These are phyloP conservation scores for Metarhizium rileyi DNA, from an alignment of 2,329 filamentous ascomycete species.

Conservation along the genomic window DNA sequence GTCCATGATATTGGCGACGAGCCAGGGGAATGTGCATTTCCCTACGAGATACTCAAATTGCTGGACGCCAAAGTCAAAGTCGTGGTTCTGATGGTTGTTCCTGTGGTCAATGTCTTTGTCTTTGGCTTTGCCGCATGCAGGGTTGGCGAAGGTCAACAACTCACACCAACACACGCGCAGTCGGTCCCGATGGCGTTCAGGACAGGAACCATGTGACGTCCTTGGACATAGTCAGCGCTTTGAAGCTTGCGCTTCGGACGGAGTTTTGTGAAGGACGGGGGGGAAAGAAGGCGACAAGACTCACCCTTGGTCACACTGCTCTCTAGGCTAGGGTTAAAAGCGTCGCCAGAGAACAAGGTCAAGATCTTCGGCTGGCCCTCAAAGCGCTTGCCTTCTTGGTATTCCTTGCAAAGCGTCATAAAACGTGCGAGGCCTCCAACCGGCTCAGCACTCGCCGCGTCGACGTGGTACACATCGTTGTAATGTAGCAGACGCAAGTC, in stretches of 20 bases:
- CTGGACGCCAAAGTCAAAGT: conserved; percentile 80
- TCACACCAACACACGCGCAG: conserved; percentile 72
- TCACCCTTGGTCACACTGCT: conserved; percentile 78
- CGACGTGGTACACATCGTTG: conserved; percentile 91
- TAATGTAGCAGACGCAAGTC: conserved; percentile 79
- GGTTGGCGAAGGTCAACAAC: conserved; percentile 22
- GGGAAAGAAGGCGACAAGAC: too few species aligned
- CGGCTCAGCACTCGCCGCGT: conserved; percentile 65
- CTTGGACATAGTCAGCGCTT: conserved; percentile 23
- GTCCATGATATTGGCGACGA: conserved; percentile 81
- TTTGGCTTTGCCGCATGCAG: neutral
- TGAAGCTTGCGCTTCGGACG: neutral
- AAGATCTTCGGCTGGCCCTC: conserved; percentile 54
- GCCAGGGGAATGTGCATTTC: conserved; percentile 80
- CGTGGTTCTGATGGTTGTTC: conserved; percentile 57
- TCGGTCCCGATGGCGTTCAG: conserved; percentile 70
- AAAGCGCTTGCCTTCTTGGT: conserved; percentile 53
- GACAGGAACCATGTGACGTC: conserved; percentile 78
- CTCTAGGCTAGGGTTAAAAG: conserved; percentile 84
- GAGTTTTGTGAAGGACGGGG: too few species aligned
- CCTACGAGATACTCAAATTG: conserved; percentile 65
- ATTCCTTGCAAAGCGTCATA: conserved; percentile 67
- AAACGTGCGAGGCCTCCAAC: conserved; percentile 76
- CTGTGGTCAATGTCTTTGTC: neutral
- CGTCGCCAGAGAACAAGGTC: conserved; percentile 85